Percentiles rank a stretch among this genome's conserved stretches.
Evolutionary conservation across 768 basidiomycete species (phyloP).

Genomic region (Crassisporium funariophilum): DNA sequence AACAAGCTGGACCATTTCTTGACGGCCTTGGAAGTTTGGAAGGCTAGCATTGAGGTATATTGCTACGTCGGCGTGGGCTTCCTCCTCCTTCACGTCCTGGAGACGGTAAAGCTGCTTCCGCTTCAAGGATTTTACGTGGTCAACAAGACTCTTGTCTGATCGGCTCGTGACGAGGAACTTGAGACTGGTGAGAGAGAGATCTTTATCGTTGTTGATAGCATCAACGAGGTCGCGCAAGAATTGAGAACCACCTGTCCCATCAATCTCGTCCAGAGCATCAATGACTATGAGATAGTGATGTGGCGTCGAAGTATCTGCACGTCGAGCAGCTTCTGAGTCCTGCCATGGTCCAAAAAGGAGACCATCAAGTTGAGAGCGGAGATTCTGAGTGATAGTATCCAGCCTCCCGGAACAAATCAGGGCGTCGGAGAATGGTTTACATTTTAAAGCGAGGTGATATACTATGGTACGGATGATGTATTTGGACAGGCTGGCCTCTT

Average conservation of each 20-base stretch:
- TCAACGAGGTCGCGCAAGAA: conserved; percentile 15
- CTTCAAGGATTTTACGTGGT: background rate
- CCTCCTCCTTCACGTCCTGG: conserved; percentile 8
- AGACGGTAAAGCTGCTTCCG: conserved; percentile 11
- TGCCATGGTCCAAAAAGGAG: conserved; percentile 18
- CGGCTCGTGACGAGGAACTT: conserved; percentile 20
- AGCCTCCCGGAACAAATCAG: conserved; percentile 9
- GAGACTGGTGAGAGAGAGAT: conserved; percentile 11
- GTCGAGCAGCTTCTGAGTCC: conserved; percentile 3
- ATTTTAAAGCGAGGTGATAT: conserved; percentile 25
- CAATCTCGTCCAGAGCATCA: conserved; percentile 28
- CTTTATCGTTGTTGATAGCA: background rate
- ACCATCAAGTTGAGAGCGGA: conserved; percentile 10
- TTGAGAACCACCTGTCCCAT: conserved; percentile 12
- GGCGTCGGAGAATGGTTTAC: conserved; percentile 19
- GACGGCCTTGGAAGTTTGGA: background rate
- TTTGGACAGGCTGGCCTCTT: conserved; percentile 15
- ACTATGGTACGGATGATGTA: conserved; percentile 26
- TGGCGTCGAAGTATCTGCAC: conserved; percentile 1
- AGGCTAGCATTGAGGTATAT: conserved; percentile 7
- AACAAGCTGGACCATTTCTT: conserved; percentile 3
- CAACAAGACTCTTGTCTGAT: conserved; percentile 9
- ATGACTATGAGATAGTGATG: conserved; percentile 19
- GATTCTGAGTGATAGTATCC: conserved; percentile 8
- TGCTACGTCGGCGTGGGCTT: conserved; percentile 6